Percentiles rank a stretch among this genome's conserved stretches.
These are phyloP conservation scores for Lactarius quietus DNA, from an alignment of 768 basidiomycete genomes.

Conservation along the genomic window DNA sequence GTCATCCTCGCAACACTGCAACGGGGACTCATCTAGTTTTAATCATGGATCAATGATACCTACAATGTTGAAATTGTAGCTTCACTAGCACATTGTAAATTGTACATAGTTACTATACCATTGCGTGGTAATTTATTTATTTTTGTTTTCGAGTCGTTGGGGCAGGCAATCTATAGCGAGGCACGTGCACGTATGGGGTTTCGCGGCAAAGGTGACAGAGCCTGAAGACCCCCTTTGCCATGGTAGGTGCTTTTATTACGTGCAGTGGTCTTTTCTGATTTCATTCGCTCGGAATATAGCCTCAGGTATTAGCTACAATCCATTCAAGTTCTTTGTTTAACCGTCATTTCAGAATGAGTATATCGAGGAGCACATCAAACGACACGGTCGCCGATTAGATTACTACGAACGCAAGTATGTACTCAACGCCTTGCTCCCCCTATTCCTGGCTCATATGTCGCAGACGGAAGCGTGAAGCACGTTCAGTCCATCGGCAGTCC, in stretches of 20 bases:
- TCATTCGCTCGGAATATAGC: conserved; percentile 38
- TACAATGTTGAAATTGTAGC: too few relatives aligned
- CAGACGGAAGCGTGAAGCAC: conserved; percentile 81
- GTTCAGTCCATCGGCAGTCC: conserved; percentile 73
- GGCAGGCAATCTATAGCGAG: too few relatives aligned
- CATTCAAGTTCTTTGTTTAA: neutral
- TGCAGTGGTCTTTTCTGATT: neutral
- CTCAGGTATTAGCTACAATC: conserved; percentile 49
- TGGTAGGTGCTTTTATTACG: conserved; percentile 11
- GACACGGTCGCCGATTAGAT: conserved; percentile 94
- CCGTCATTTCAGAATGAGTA: conserved; percentile 83
- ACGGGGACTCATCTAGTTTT: too few relatives aligned
- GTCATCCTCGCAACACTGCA: too few relatives aligned
- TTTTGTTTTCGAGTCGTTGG: too few relatives aligned
- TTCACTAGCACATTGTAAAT: too few relatives aligned
- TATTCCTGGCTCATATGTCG: conserved; percentile 12
- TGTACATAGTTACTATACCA: too few relatives aligned
- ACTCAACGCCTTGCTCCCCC: neutral
- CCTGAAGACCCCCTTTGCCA: neutral
- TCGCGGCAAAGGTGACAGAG: neutral
- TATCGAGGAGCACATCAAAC: conserved; percentile 97
- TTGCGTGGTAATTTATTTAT: too few relatives aligned
- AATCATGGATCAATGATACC: too few relatives aligned
- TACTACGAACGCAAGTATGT: conserved; percentile 92
- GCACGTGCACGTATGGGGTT: neutral